Conservation (phyloP, 2,329 filamentous ascomycete species). For the Cladorrhinum sp. region DNA sequence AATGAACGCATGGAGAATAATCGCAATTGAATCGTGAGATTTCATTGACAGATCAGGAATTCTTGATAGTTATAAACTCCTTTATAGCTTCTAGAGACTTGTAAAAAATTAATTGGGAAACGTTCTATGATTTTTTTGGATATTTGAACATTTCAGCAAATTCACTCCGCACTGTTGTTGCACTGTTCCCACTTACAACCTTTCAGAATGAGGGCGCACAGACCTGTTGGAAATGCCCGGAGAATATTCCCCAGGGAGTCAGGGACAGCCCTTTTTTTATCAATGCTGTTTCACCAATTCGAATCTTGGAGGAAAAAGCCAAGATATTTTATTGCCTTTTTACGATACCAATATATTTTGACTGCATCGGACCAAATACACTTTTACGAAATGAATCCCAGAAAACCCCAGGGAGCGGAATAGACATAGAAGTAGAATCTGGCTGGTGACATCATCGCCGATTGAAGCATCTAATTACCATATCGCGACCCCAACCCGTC, state of each 20-base stretch:
- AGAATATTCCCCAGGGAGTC: too few species aligned
- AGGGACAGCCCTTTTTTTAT: background rate
- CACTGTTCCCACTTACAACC: background rate
- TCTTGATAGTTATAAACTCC: background rate
- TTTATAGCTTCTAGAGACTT: background rate
- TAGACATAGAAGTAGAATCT: too few species aligned
- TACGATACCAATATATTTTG: too few species aligned
- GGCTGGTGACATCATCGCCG: constrained; percentile 10
- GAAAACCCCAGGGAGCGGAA: too few species aligned
- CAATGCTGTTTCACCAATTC: too few species aligned
- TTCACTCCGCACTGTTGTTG: background rate
- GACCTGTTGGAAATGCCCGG: background rate
- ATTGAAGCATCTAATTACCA: constrained; percentile 1
- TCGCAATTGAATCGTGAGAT: background rate
- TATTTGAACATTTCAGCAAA: background rate
- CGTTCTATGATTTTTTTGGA: background rate
- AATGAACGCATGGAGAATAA: background rate
- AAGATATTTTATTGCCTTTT: too few species aligned
- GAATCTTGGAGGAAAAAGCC: too few species aligned
- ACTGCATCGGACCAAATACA: too few species aligned
- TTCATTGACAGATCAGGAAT: background rate
- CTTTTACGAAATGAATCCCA: background rate
- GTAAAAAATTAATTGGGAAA: background rate
- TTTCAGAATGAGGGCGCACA: background rate
- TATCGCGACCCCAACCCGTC: background rate